These are phyloP conservation scores for Earliella scabrosa DNA, from an alignment of 1,284 basidiomycete genomes.

Conservation along the genomic window DNA sequence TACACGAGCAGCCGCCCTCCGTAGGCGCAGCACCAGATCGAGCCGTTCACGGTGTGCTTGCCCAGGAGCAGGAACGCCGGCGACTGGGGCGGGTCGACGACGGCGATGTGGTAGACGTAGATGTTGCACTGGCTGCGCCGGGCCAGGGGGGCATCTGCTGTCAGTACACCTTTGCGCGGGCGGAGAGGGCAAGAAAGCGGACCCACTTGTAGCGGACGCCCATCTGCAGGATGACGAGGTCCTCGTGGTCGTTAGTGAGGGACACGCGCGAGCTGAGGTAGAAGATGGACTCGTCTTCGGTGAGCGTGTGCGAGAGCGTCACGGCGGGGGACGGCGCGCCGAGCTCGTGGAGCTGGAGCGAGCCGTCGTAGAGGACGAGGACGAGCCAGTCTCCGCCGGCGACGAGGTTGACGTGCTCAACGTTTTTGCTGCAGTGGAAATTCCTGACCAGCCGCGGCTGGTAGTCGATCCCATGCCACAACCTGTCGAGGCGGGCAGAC, in stretches of 20 bases:
- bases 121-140: slow-evolving; percentile 23
- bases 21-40: slow-evolving; percentile 25
- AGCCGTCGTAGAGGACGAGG: slow-evolving; percentile 21
- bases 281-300: slow-evolving; percentile 24
- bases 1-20: slow-evolving; percentile 20
- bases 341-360: slow-evolving; percentile 22
- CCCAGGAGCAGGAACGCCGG: slow-evolving; percentile 18
- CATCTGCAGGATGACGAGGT: slow-evolving; percentile 25
- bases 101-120: slow-evolving; percentile 23
- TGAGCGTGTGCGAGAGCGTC: slow-evolving; percentile 16
- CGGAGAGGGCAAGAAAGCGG: background rate
- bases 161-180: background rate
- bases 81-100: slow-evolving; percentile 13
- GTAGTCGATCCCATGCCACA: slow-evolving; percentile 20
- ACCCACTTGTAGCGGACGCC: slow-evolving; percentile 25
- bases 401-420: slow-evolving; percentile 23
- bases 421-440: slow-evolving; percentile 13
- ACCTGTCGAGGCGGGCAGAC: slow-evolving; percentile 17
- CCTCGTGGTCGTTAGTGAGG: slow-evolving; percentile 21
- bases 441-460: slow-evolving; percentile 9
- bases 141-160: background rate
- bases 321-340: slow-evolving; percentile 14
- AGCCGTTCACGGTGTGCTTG: slow-evolving; percentile 20
- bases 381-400: slow-evolving; percentile 22
- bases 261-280: slow-evolving; percentile 25